Evolutionary conservation across 2,329 filamentous ascomycete genomes (phyloP), one percentile per base, ranked within the genome.

Genomic region (Trichoderma harzianum): DNA sequence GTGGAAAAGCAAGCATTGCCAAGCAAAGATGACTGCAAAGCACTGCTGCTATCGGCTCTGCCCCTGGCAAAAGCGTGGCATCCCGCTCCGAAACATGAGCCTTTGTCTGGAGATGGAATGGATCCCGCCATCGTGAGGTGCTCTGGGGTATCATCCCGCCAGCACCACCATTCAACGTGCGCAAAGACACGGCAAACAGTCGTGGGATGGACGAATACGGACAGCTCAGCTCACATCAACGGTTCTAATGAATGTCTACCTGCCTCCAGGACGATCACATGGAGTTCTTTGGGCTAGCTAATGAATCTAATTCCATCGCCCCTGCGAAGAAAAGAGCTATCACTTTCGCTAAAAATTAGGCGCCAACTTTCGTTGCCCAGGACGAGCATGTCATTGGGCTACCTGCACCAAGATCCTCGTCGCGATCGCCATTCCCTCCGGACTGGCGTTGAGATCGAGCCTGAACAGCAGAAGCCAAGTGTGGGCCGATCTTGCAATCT

Each of bases 251-350:
- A 43, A 7, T 18, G 21, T 4, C 24, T 28, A 26, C 21, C 28
- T 53, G 24, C 26, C 16, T 64, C 12, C 21, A 53, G n/a, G 47
- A 53, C 21, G 47, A 53, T 53, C 47, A 24, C 28, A 24, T 64
- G 28, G 39, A 47, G 12, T 7, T 32, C 18, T 64, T 21, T 28
- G 18, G 21, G 10, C 62, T 51, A 10, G 62, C 39, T 16, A 28
- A 65, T 65, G 43, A 65, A 16, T 16, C 62, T 51, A 53, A 53
- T 65, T 34, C 62, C 39, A 34, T 47, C 30, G 26, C 43, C 62
- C 62, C 43, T 65, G 62, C 32, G 39, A 34, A 65, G 11, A 53
- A 53, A 26, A 43, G 67, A 69, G 67, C 67, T 36, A 16, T 69
- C 57, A 69, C 67, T 69, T 34, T 69, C 55, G 39, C 67, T 62